Conservation (phyloP, 2,329 filamentous ascomycete species). For the Colletotrichum acutatum region DNA sequence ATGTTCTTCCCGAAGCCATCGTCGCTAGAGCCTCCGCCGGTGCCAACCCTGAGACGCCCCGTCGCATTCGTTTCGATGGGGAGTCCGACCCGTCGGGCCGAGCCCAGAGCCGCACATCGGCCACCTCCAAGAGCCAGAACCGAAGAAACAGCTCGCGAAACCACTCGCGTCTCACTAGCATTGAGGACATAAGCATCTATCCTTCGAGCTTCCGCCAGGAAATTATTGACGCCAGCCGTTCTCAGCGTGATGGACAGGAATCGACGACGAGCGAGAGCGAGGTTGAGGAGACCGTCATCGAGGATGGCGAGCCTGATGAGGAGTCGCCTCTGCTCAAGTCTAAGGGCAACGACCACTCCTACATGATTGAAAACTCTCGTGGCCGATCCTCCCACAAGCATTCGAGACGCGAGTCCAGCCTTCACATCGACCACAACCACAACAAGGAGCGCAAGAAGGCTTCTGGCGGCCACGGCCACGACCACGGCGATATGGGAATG, state of each 20-base stretch:
- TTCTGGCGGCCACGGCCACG: constrained; percentile 77
- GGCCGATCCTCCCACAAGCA: constrained; percentile 40
- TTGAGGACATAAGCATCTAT: constrained; percentile 84
- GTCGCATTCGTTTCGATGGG: constrained; percentile 54
- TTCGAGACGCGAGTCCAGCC: constrained; percentile 59
- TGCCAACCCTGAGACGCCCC: constrained; percentile 46
- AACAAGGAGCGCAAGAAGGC: constrained; percentile 74
- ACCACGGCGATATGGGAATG: constrained; percentile 94
- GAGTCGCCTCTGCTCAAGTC: constrained; percentile 59
- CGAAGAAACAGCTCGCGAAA: constrained; percentile 59
- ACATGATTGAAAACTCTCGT: constrained; percentile 35
- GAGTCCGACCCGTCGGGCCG: constrained; percentile 41
- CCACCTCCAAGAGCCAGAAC: constrained; percentile 51
- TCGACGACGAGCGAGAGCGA: constrained; percentile 63
- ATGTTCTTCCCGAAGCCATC: constrained; percentile 71
- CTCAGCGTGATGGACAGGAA: constrained; percentile 57
- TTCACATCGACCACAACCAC: constrained; percentile 82
- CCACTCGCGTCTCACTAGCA: constrained; percentile 69
- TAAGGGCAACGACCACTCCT: constrained; percentile 41
- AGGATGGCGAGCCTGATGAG: constrained; percentile 56
- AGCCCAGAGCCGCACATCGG: constrained; percentile 42
- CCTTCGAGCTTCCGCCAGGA: constrained; percentile 91
- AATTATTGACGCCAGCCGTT: constrained; percentile 85
- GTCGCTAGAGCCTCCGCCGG: constrained; percentile 59
- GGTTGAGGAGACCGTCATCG: constrained; percentile 57